Base-by-base conservation (phyloP, 176 grass and related monocot genomes). In the Hyparrhenia diplandra region DNA sequence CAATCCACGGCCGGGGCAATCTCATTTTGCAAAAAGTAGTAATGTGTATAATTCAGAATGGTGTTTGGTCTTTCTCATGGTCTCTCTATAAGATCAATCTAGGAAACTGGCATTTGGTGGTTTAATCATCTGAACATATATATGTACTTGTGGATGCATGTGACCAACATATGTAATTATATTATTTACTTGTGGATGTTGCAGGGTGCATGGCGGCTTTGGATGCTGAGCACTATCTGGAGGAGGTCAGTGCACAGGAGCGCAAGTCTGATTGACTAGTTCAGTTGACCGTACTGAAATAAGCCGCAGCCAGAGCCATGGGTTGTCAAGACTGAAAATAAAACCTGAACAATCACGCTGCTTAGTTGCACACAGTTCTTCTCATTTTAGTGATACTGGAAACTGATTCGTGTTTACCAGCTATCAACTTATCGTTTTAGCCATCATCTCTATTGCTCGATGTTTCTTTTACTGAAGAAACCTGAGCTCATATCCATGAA, bases 151-250 rank as follows among this genome's bases (percentile, higher is more conserved):
- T 69, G 11, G 2, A 4, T 17, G 9, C 40, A 28, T 34, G 17
- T 10, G 32, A 2, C 60, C 43, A 55, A 13, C n/a, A n/a, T 51
- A 51, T 51, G 16, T 20, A 51, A 51, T 18, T 5, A 4, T 43
- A 45, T 0, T 30, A 30, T 60, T 60, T 84, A 43, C n/a, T 1
- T 69, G 1, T 69, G 45, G 64, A 12, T 69, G 64, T 14, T 80
- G 69, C 70, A 95, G 92, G 95, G 10, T 98, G 95, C 88, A 95
- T 93, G 95, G 95, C 88, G 28, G 92, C 92, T 75, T 77, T 98
- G 79, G 92, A 95, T 47, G 92, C 88, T 10, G 92, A 98, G 79
- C 95, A 98, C 75, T 98, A 98, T 42, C 84, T 98, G 66, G 90
- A 93, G 45, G 95, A 98, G 84, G 28, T 94, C 8, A 86, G 86